Evolutionary conservation across 2,329 filamentous ascomycete genomes (phyloP).

Genomic region (Aspergillus tamarii): DNA sequence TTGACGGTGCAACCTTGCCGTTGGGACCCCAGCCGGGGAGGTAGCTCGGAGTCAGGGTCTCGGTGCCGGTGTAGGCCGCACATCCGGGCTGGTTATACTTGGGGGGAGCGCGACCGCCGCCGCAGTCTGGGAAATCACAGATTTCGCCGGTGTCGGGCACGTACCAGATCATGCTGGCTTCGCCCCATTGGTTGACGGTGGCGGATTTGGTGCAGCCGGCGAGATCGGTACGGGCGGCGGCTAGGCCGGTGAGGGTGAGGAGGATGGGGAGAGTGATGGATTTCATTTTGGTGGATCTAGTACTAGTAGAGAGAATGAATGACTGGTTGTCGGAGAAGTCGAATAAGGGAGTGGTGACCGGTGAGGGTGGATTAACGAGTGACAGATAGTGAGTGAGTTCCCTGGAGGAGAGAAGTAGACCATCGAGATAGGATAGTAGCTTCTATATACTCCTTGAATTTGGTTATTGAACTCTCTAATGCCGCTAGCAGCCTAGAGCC

Average conservation of each 20-base stretch:
- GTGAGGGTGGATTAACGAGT: background rate
- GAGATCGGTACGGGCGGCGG: conserved; percentile 29
- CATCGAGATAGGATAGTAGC: background rate
- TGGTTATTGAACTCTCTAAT: background rate
- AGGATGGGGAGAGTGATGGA: conserved; percentile 20
- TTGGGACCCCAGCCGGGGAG: background rate
- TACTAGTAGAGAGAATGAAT: conserved; percentile 8
- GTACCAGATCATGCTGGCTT: conserved; percentile 53
- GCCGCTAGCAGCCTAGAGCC: conserved; percentile 3
- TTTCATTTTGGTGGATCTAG: conserved; percentile 22
- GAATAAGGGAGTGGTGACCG: background rate
- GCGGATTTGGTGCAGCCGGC: conserved; percentile 29
- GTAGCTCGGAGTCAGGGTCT: background rate
- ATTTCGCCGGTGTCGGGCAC: conserved; percentile 67
- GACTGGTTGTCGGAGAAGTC: conserved; percentile 7
- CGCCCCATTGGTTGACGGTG: conserved; percentile 29
- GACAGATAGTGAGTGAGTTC: conserved; percentile 4
- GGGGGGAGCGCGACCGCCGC: conserved; percentile 66
- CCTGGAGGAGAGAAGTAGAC: background rate
- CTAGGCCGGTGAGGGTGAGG: conserved; percentile 19
- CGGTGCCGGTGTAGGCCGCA: conserved; percentile 29
- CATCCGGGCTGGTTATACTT: conserved; percentile 68
- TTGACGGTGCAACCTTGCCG: background rate
- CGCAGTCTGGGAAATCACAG: conserved; percentile 67
- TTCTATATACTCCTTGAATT: background rate